phyloP scores from a whole-genome alignment of 345 rosid genomes.

The Capsella bursapastoris region DNA sequence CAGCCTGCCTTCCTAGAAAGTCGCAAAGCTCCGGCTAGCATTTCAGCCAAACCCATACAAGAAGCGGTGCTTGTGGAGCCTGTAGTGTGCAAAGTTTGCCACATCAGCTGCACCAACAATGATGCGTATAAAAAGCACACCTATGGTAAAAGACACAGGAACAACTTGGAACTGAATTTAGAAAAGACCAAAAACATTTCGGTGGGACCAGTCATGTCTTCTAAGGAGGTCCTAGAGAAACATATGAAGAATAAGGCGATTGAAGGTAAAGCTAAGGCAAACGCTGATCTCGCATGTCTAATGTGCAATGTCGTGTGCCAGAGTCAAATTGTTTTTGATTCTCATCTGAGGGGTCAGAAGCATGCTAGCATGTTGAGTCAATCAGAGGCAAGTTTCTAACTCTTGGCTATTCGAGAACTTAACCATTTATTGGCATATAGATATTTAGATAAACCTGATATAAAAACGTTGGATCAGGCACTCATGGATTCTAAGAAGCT shows the following conservation, averaged over 20 bases:
- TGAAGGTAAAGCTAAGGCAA: slow-evolving; percentile 3
- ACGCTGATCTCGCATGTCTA: neutral
- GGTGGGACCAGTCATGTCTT: slow-evolving; percentile 7
- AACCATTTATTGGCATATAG: neutral
- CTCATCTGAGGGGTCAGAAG: slow-evolving; percentile 17
- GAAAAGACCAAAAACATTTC: slow-evolving; percentile 30
- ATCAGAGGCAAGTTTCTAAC: slow-evolving; percentile 2
- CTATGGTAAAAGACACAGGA: slow-evolving; percentile 33
- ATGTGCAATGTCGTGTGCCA: slow-evolving; percentile 29
- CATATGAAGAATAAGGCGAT: slow-evolving; percentile 16
- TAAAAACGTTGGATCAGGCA: neutral
- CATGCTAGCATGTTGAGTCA: neutral
- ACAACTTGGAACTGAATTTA: slow-evolving; percentile 41
- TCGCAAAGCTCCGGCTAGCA: slow-evolving; percentile 37
- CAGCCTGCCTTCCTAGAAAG: slow-evolving; percentile 45
- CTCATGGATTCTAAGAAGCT: slow-evolving; percentile 32
- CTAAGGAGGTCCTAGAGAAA: slow-evolving; percentile 32
- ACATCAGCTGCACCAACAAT: slow-evolving; percentile 41
- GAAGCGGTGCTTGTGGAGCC: slow-evolving; percentile 49
- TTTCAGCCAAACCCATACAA: slow-evolving; percentile 38
- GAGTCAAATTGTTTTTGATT: slow-evolving; percentile 16
- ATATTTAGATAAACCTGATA: neutral
- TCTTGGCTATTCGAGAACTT: neutral
- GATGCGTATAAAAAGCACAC: slow-evolving; percentile 15
- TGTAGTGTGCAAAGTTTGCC: slow-evolving; percentile 53